These are phyloP conservation scores for Galerina sulciceps DNA, from an alignment of 768 basidiomycete genomes.

Conservation along the genomic window DNA sequence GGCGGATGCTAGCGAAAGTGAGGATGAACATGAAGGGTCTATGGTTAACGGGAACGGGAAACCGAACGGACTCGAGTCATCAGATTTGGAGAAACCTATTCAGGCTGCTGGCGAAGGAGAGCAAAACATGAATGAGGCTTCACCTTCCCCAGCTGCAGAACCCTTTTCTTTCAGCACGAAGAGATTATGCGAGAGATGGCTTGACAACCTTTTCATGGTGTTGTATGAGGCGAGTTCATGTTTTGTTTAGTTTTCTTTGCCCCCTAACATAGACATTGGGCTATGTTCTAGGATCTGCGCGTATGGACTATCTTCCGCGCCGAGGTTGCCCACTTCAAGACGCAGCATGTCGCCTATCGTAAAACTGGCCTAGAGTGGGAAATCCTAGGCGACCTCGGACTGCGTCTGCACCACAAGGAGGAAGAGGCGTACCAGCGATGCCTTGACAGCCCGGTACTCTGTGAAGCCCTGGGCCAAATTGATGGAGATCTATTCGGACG, in stretches of 20 bases:
- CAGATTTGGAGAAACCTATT: slow-evolving; percentile 48
- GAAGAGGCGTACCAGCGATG: slow-evolving; percentile 98
- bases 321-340: slow-evolving; percentile 98
- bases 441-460: slow-evolving; percentile 86
- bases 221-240: slow-evolving; percentile 79
- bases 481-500: slow-evolving; percentile 96
- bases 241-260: background rate
- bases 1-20: slow-evolving; percentile 24
- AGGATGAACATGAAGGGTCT: slow-evolving; percentile 17
- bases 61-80: slow-evolving; percentile 34
- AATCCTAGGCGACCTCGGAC: slow-evolving; percentile 92
- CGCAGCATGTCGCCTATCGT: slow-evolving; percentile 95
- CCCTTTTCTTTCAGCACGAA: slow-evolving; percentile 95
- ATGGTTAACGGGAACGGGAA: slow-evolving; percentile 34
- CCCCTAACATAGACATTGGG: background rate
- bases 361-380: slow-evolving; percentile 99
- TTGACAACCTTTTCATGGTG: slow-evolving; percentile 98
- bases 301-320: slow-evolving; percentile 99
- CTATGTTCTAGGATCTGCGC: slow-evolving; percentile 73
- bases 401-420: slow-evolving; percentile 95
- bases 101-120: slow-evolving; percentile 58
- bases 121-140: slow-evolving; percentile 40
- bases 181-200: slow-evolving; percentile 95
- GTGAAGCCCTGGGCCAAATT: slow-evolving; percentile 93
- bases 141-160: slow-evolving; percentile 47